Conservation (phyloP, 2,329 filamentous ascomycete genomes). For the Cladophialophora yegresii region DNA sequence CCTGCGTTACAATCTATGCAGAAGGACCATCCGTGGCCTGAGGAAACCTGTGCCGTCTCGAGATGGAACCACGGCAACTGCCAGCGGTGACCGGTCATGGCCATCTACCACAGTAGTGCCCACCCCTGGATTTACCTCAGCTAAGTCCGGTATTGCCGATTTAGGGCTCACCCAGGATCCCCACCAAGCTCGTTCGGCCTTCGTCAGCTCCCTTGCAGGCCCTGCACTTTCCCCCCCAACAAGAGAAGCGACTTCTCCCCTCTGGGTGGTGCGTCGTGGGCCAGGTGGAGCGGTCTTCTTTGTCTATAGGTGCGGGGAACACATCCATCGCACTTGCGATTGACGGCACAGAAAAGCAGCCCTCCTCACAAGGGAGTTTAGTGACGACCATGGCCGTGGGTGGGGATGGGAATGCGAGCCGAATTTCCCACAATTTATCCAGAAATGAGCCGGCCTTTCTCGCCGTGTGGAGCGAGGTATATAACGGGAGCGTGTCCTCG, state of each 20-base stretch:
- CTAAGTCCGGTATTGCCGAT: conserved; percentile 23
- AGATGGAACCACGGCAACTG: not conserved
- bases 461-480: not conserved
- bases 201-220: not conserved
- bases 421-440: conserved; percentile 4
- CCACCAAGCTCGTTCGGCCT: not conserved
- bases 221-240: not conserved
- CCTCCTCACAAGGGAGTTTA: not conserved
- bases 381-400: not conserved
- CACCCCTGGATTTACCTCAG: conserved; percentile 21
- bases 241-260: not conserved
- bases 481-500: not conserved
- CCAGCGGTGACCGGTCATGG: not conserved
- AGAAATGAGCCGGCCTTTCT: not conserved
- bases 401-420: not conserved
- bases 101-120: too few species aligned
- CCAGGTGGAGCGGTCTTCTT: not conserved
- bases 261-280: not conserved
- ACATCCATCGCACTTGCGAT: not conserved
- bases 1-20: not conserved
- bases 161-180: not conserved
- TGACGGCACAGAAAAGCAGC: not conserved
- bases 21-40: not conserved
- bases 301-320: not conserved
- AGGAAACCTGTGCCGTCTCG: not conserved